Evolutionary conservation across 371 early-diverging fungal species (phyloP).

Genomic region (Mycotypha africana): DNA sequence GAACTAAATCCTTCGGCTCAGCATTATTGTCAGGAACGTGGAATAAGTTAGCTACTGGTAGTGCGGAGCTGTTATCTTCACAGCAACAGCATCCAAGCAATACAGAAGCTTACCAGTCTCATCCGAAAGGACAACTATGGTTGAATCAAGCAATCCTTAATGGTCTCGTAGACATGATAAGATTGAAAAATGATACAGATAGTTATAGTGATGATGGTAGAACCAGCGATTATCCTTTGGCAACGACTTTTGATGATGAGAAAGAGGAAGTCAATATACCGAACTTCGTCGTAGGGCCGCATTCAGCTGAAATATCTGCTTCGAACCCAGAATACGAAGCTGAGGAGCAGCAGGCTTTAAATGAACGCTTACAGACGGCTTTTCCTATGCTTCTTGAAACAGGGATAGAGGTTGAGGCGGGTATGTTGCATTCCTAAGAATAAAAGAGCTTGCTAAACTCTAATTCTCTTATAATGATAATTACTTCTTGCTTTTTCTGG

Average conservation of each 20-base stretch:
- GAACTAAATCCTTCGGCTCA: constrained; percentile 6
- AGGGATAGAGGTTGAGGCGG: constrained; percentile 45
- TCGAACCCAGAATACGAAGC: neutral
- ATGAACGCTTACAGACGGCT: constrained; percentile 35
- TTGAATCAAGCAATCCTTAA: neutral
- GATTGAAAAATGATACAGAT: neutral
- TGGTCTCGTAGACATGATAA: neutral
- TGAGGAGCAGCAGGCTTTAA: constrained; percentile 13
- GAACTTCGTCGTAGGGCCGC: too few relatives aligned
- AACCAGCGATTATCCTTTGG: too few relatives aligned
- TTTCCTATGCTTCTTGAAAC: constrained; percentile 52
- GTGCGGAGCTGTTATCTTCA: neutral
- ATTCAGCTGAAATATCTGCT: too few relatives aligned
- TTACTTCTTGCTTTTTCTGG: too few relatives aligned
- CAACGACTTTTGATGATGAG: too few relatives aligned
- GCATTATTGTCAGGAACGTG: neutral
- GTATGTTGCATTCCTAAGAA: constrained; percentile 11
- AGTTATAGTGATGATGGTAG: too few relatives aligned
- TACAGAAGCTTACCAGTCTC: constrained; percentile 6
- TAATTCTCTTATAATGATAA: neutral
- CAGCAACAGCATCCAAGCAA: constrained; percentile 9
- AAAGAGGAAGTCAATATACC: neutral
- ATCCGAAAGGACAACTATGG: constrained; percentile 8
- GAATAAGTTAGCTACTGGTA: constrained; percentile 1
- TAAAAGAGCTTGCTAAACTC: neutral